Conservation (phyloP, 2,329 filamentous ascomycete genomes). For the Microascus cirrosus region DNA sequence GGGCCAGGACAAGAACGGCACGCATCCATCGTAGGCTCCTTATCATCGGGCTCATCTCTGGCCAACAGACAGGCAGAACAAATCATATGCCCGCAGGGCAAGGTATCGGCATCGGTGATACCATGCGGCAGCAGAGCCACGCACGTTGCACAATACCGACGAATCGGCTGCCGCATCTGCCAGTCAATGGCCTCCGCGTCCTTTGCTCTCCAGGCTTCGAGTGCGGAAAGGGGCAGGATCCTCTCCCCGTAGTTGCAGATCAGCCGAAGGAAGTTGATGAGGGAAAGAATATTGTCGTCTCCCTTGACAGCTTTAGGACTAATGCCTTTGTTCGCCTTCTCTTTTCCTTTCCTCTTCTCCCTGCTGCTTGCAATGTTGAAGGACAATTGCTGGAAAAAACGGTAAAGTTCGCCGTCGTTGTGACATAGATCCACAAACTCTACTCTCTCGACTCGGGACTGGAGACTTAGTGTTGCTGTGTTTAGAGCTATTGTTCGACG, state of each 20-base stretch:
- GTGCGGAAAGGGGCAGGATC: slow-evolving; percentile 10
- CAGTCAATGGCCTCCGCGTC: background rate
- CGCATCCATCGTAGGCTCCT: no score
- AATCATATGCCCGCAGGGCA: no score
- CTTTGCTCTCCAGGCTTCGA: slow-evolving; percentile 8
- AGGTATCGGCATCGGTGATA: no score
- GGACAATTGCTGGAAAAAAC: background rate
- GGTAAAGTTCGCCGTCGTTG: background rate
- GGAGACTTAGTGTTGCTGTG: background rate
- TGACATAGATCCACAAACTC: background rate
- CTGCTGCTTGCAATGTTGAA: background rate
- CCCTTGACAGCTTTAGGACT: background rate
- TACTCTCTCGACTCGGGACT: background rate
- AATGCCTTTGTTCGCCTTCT: background rate
- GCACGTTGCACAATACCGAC: background rate
- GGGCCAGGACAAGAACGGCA: no score
- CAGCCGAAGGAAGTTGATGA: slow-evolving; percentile 14
- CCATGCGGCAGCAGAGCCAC: background rate
- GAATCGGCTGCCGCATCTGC: background rate
- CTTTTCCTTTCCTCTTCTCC: background rate
- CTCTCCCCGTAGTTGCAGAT: slow-evolving; percentile 19
- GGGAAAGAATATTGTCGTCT: slow-evolving; percentile 10
- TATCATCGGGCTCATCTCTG: no score
- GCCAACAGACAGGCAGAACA: no score
- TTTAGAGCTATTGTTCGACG: background rate